These are phyloP conservation scores for Zymoseptoria pseudotritici DNA, from an alignment of 2,329 filamentous ascomycete species.

Conservation along the genomic window DNA sequence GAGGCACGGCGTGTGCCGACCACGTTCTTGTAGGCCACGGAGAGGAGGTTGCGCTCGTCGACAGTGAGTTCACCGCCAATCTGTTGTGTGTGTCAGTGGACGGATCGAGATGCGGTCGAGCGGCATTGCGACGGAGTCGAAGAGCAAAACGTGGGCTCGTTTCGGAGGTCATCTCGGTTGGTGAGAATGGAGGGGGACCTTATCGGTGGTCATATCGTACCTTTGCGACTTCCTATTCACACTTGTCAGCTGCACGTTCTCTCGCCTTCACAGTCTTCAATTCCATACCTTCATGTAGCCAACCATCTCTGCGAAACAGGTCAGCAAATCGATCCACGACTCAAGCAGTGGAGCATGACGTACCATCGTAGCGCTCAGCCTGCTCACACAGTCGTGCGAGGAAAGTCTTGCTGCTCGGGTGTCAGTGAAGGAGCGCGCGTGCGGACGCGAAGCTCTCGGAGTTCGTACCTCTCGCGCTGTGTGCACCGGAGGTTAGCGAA, in stretches of 20 bases:
- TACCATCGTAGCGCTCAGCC: slow-evolving; percentile 98
- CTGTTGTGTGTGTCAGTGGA: slow-evolving; percentile 31
- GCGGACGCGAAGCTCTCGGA: slow-evolving; percentile 12
- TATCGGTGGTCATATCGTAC: slow-evolving; percentile 40
- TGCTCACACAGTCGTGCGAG: slow-evolving; percentile 99
- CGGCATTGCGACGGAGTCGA: neutral
- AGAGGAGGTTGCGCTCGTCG: slow-evolving; percentile 81
- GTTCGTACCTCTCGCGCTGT: slow-evolving; percentile 44
- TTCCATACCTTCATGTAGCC: slow-evolving; percentile 87
- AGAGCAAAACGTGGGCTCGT: too few relatives aligned
- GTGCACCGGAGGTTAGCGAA: slow-evolving; percentile 34
- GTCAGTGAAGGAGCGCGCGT: slow-evolving; percentile 13
- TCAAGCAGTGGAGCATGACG: slow-evolving; percentile 29
- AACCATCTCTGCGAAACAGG: slow-evolving; percentile 68
- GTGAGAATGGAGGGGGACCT: slow-evolving; percentile 6
- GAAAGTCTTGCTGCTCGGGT: slow-evolving; percentile 87
- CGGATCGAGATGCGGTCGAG: neutral
- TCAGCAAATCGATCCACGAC: neutral
- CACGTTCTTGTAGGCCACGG: slow-evolving; percentile 99
- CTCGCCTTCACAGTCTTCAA: neutral
- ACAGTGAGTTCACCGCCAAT: slow-evolving; percentile 61
- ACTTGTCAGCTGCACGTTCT: slow-evolving; percentile 28
- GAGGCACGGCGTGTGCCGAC: slow-evolving; percentile 96
- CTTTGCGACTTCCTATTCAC: slow-evolving; percentile 80
- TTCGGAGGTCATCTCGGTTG: slow-evolving; percentile 6